phyloP scores from a whole-genome alignment of 2,329 filamentous ascomycete genomes.

The Hyphodiscus sp. region DNA sequence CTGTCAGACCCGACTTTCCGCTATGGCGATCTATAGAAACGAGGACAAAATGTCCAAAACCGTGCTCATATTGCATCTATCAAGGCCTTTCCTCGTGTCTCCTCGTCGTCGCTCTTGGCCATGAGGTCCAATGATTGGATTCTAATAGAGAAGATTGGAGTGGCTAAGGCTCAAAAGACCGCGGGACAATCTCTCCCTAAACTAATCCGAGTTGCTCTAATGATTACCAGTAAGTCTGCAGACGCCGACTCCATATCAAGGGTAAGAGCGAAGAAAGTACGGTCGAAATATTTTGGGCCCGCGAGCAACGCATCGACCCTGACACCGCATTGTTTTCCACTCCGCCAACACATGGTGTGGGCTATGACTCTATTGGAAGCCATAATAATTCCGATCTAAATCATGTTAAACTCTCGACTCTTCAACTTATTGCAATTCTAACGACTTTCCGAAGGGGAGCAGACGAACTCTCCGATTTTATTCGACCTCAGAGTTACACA shows the following conservation, averaged over 20 bases:
- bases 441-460: too few relatives aligned
- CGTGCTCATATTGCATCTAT: slow-evolving; percentile 45
- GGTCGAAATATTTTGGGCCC: slow-evolving; percentile 19
- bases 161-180: slow-evolving; percentile 38
- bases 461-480: too few relatives aligned
- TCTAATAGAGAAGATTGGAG: slow-evolving; percentile 48
- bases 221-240: slow-evolving; percentile 43
- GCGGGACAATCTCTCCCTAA: slow-evolving; percentile 45
- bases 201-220: slow-evolving; percentile 44
- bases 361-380: not conserved
- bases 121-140: slow-evolving; percentile 13
- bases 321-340: slow-evolving; percentile 41
- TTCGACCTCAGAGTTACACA: too few relatives aligned
- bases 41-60: slow-evolving; percentile 49
- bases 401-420: too few relatives aligned
- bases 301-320: slow-evolving; percentile 37
- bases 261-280: slow-evolving; percentile 53
- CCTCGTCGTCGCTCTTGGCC: slow-evolving; percentile 28
- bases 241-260: slow-evolving; percentile 41
- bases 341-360: slow-evolving; percentile 38
- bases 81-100: slow-evolving; percentile 44
- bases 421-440: too few relatives aligned
- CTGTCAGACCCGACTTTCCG: slow-evolving; percentile 34
- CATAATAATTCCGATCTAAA: too few relatives aligned
- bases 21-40: slow-evolving; percentile 52